Conservation (phyloP, 805 yeast species). For the Clavispora asparagi region DNA sequence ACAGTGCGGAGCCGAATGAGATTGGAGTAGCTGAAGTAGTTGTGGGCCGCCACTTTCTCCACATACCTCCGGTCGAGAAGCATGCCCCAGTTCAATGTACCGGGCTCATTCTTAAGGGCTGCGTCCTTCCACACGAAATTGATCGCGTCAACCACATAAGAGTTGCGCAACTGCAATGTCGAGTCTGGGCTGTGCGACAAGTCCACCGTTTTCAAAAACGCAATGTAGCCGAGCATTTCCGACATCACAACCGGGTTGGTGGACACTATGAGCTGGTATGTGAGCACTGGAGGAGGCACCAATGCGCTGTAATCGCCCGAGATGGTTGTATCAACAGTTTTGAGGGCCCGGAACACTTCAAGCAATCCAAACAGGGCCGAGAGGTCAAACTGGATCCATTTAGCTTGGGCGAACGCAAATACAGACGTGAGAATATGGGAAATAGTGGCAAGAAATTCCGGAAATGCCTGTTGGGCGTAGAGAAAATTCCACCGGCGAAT, state of each 20-base stretch:
- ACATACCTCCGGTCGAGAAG: conserved; percentile 29
- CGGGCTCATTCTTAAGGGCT: conserved; percentile 37
- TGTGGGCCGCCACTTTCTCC: conserved; percentile 24
- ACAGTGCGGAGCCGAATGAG: conserved; percentile 22
- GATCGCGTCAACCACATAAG: conserved; percentile 51
- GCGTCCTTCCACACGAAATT: conserved; percentile 54
- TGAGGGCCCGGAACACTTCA: conserved; percentile 13
- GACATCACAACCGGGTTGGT: conserved; percentile 43
- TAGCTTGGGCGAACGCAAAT: not conserved
- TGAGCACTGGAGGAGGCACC: conserved; percentile 30
- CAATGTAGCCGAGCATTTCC: conserved; percentile 41
- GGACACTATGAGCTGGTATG: conserved; percentile 34
- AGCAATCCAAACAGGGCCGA: conserved; percentile 9
- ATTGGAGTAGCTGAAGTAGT: conserved; percentile 26
- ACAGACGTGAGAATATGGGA: not conserved
- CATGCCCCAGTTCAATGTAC: conserved; percentile 35
- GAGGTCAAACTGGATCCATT: conserved; percentile 1
- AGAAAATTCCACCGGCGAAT: not conserved
- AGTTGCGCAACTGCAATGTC: conserved; percentile 32
- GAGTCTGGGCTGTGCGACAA: conserved; percentile 14
- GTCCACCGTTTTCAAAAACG: conserved; percentile 32
- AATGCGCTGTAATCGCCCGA: conserved; percentile 5
- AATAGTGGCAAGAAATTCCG: not conserved
- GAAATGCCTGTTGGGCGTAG: not conserved
- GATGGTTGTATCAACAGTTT: conserved; percentile 2